Percentiles rank a stretch among this genome's conserved stretches.
Conservation (phyloP, 2,329 filamentous ascomycete species). For the Fusarium napiforme region DNA sequence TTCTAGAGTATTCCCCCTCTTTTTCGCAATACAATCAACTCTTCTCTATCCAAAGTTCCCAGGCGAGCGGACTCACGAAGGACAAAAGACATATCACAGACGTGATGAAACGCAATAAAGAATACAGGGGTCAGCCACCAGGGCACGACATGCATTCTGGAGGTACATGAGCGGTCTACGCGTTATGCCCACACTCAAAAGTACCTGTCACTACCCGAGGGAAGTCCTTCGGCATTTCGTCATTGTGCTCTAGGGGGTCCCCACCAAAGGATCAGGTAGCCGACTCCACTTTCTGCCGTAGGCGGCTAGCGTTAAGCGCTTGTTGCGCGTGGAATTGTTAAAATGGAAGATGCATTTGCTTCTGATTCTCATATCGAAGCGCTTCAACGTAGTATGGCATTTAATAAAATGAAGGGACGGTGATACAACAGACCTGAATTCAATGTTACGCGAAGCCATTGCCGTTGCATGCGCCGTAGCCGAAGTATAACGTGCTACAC, state of each 20-base stretch:
- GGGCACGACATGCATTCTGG: not conserved
- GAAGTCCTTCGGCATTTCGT: conserved; percentile 30
- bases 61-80: not conserved
- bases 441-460: not conserved
- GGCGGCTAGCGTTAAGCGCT: conserved; percentile 20
- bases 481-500: not conserved
- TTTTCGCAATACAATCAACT: not conserved
- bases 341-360: conserved; percentile 4
- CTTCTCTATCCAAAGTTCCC: not conserved
- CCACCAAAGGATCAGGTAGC: conserved; percentile 14
- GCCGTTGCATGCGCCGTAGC: not conserved
- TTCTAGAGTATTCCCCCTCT: not conserved
- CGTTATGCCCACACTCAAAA: not conserved
- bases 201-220: conserved; percentile 17
- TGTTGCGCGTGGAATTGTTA: conserved; percentile 23
- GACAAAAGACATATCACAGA: not conserved
- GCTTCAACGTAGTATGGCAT: not conserved
- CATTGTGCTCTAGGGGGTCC: conserved; percentile 11
- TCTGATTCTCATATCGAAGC: not conserved
- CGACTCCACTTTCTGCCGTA: conserved; percentile 23
- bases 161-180: conserved; percentile 13
- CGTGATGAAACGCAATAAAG: not conserved
- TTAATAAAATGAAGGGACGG: not conserved
- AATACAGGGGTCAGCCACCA: conserved; percentile 12
- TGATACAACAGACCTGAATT: not conserved